Conservation (phyloP, 176 grass and related monocot genomes). For the Zoysia japonica region DNA sequence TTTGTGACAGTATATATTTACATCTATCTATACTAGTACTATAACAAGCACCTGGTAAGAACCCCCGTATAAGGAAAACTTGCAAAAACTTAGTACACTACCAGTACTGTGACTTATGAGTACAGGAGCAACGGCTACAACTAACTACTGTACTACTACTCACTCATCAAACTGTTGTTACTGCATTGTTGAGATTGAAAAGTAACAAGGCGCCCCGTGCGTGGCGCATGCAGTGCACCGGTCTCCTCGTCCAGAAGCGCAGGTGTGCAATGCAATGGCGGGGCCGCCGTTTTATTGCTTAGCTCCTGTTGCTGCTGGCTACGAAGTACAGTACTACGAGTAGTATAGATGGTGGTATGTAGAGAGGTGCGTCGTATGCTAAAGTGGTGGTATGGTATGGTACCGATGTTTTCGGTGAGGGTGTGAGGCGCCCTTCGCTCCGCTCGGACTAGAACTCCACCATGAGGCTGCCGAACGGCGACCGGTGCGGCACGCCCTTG, state of each 20-base stretch:
- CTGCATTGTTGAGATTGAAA: conserved; percentile 19
- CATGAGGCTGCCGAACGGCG: conserved; percentile 80
- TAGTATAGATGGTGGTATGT: conserved; percentile 3
- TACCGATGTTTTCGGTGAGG: not conserved
- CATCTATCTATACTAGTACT: not conserved
- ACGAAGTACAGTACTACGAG: not conserved
- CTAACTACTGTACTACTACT: not conserved
- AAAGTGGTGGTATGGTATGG: conserved; percentile 24
- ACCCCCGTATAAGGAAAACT: not conserved
- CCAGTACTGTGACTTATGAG: not conserved
- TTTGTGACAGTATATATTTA: conserved; percentile 44
- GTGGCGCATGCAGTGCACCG: conserved; percentile 25
- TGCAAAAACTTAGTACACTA: conserved; percentile 45
- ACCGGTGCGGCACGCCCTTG: conserved; percentile 91
- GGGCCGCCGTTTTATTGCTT: conserved; percentile 37
- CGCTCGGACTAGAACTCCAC: conserved; percentile 47
- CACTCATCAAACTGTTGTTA: conserved; percentile 33
- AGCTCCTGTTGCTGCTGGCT: conserved; percentile 32
- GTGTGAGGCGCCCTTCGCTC: not conserved
- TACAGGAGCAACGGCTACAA: not conserved
- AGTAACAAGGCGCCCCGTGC: conserved; percentile 19
- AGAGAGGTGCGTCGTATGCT: conserved; percentile 35
- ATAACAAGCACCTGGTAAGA: conserved; percentile 27
- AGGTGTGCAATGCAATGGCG: conserved; percentile 22
- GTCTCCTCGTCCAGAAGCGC: conserved; percentile 58